phyloP scores from a whole-genome alignment of 148 eudicot genomes.

The Camellia japonica region DNA sequence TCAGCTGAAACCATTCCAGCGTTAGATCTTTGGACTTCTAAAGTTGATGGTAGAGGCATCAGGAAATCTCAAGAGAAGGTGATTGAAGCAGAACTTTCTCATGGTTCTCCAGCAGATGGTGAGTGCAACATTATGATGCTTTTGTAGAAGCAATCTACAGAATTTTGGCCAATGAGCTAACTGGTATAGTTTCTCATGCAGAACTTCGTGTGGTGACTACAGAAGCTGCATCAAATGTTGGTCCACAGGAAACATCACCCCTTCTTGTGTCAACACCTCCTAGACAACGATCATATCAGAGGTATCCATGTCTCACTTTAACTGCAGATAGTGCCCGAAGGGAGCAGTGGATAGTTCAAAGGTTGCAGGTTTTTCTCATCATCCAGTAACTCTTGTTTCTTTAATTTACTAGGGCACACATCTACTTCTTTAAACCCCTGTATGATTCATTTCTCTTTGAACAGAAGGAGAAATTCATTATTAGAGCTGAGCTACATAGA shows the following conservation, averaged over 20 bases:
- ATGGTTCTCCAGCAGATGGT: conserved; percentile 26
- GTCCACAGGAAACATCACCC: conserved; percentile 32
- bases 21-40: conserved; percentile 29
- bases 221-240: conserved; percentile 26
- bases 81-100: conserved; percentile 31
- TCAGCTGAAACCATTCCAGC: conserved; percentile 26
- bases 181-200: conserved; percentile 25
- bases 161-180: conserved; percentile 23
- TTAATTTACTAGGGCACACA: conserved; percentile 1
- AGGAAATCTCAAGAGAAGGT: conserved; percentile 28
- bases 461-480: conserved; percentile 73
- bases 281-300: conserved; percentile 56
- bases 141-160: conserved; percentile 24
- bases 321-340: conserved; percentile 49
- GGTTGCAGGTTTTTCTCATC: conserved; percentile 57
- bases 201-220: conserved; percentile 30
- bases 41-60: conserved; percentile 25
- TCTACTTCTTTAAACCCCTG: not conserved
- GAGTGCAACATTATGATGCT: conserved; percentile 30
- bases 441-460: conserved; percentile 16
- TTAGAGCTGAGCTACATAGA: conserved; percentile 74
- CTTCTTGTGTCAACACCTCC: conserved; percentile 34
- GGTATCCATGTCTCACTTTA: conserved; percentile 66
- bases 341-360: conserved; percentile 81
- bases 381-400: conserved; percentile 4